These are phyloP conservation scores for Climacium dendroides DNA, from an alignment of 225 moss, liverwort and hornwort genomes.

Conservation along the genomic window DNA sequence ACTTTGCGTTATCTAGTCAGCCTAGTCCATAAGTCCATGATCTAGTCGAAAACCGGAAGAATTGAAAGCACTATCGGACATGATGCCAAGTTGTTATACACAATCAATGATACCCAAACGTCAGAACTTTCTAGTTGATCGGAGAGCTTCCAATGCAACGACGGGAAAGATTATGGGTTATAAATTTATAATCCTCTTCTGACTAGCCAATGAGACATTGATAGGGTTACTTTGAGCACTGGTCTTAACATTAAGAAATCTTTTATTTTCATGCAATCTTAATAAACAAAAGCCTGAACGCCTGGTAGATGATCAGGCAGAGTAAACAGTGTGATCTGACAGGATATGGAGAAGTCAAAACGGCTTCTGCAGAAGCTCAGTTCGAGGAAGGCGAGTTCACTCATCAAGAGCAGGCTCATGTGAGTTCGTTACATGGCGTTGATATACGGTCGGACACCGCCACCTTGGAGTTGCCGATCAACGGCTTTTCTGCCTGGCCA, in stretches of 20 bases:
- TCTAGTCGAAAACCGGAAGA: neutral
- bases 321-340: neutral
- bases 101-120: neutral
- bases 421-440: neutral
- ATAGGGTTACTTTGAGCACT: neutral
- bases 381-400: neutral
- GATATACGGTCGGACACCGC: constrained; percentile 4
- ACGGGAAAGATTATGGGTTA: neutral
- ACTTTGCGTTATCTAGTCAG: neutral
- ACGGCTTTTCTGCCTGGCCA: neutral
- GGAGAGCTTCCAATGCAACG: neutral
- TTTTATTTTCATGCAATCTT: neutral
- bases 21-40: too few species aligned
- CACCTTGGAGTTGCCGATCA: constrained; percentile 8
- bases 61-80: neutral
- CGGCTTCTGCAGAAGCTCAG: neutral
- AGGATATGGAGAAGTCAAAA: constrained; percentile 7
- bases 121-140: neutral
- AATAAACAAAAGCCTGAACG: neutral
- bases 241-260: neutral
- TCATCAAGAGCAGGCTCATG: neutral
- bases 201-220: neutral
- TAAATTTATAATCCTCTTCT: neutral
- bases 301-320: neutral
- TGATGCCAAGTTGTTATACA: neutral